Base-by-base conservation (phyloP, 495 filamentous ascomycete species). In the Amniculicola lignicola region DNA sequence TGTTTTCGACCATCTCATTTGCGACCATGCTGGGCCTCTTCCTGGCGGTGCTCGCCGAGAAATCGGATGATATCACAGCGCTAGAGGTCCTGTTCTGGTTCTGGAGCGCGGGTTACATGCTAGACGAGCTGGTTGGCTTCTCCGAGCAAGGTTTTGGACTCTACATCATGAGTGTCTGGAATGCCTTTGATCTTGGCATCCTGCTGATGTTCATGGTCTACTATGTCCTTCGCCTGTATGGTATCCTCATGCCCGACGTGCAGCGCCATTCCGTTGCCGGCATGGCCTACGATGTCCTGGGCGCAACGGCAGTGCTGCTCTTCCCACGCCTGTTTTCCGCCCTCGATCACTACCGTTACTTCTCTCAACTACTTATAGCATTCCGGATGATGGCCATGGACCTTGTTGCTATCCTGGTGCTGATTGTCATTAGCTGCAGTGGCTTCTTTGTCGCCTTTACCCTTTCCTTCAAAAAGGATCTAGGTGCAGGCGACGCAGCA, bases 151-250 rank as follows among this genome's bases (percentile, higher is more conserved):
- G 91, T 5, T 93, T 96, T 66, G 89, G 89, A 44, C 79, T 96
- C 9, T 96, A 95, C 71, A 84, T 95, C 59, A 89, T 95, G 85
- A 94, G 88, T 67, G 89, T 95, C 68, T 96, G 91, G 91, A 96
- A 96, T 68, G 77, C 90, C 16, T 95, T 96, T 66, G 91, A 96
- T 63, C 72, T 95, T 35, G 89, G 89, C 4, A 95, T 95, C 50
- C 70, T 95, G 42, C 68, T 93, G n/a, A 76, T 96, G 29, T 81
- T 95, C 55, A 81, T 92, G 61, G 81, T 86, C 25, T 95, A 95
- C 68, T 95, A 95, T 67, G 84, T 83, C 59, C 82, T 97, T 74
- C 83, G 92, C 38, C 75, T 94, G 22, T 91, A 92, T 63, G 89
- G 90, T 12, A 81, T 94, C 37, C 79, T 93, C 39, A 75, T 93